These are phyloP conservation scores for Paecilomyces niveus DNA, from an alignment of 2,329 filamentous ascomycete species.

Conservation along the genomic window DNA sequence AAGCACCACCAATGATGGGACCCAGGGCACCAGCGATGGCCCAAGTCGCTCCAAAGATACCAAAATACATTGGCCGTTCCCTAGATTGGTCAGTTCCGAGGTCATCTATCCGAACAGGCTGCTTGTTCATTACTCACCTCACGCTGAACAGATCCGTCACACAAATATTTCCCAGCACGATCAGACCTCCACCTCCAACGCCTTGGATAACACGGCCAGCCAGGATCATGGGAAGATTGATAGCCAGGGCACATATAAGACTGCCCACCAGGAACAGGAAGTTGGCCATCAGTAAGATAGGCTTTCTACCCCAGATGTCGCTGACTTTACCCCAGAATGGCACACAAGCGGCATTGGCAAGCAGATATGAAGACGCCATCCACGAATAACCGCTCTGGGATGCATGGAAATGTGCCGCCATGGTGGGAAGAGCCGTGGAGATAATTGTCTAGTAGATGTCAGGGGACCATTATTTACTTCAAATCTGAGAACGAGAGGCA, in stretches of 20 bases:
- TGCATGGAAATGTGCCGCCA: constrained; percentile 35
- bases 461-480: constrained; percentile 4
- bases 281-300: constrained; percentile 53
- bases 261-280: constrained; percentile 57
- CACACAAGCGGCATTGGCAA: constrained; percentile 42
- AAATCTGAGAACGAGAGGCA: constrained; percentile 3
- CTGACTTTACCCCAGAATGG: constrained; percentile 58
- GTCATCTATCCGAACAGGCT: neutral
- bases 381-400: constrained; percentile 40
- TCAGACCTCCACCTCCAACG: constrained; percentile 55
- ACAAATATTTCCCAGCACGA: constrained; percentile 57
- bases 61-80: constrained; percentile 54
- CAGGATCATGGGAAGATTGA: constrained; percentile 56
- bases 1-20: constrained; percentile 55
- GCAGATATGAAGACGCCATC: constrained; percentile 41
- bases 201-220: constrained; percentile 57
- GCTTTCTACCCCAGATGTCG: constrained; percentile 62
- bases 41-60: constrained; percentile 57
- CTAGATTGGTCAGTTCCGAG: constrained; percentile 15
- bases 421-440: constrained; percentile 40
- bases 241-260: constrained; percentile 52
- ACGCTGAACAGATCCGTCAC: constrained; percentile 60
- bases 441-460: constrained; percentile 30
- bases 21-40: constrained; percentile 54
- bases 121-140: constrained; percentile 26